Percentiles rank a stretch among this genome's conserved stretches.
phyloP scores from a whole-genome alignment of 768 basidiomycete genomes.

The Kwoniella heveanensis region DNA sequence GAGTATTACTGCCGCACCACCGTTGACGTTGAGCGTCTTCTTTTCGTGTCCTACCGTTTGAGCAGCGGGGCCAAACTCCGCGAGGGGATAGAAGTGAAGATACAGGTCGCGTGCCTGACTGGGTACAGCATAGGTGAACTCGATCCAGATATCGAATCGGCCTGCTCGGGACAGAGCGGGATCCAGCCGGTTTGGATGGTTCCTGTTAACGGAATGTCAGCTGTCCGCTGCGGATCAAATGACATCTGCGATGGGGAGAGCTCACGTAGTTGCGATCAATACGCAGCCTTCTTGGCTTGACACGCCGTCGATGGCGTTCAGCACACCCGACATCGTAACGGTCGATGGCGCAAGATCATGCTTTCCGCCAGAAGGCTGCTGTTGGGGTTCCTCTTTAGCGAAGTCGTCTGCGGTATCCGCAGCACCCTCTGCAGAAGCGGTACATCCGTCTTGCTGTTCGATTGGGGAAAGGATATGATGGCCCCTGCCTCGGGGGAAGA shows the following conservation, averaged over 20 bases:
- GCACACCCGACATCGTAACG: constrained; percentile 49
- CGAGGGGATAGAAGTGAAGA: constrained; percentile 48
- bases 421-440: background rate
- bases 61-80: constrained; percentile 19
- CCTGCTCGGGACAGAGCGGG: constrained; percentile 89
- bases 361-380: background rate
- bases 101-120: constrained; percentile 58
- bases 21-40: constrained; percentile 4
- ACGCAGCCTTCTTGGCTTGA: constrained; percentile 72
- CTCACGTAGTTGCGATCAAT: constrained; percentile 74
- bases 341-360: constrained; percentile 29
- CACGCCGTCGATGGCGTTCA: constrained; percentile 45
- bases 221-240: background rate
- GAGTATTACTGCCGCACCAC: constrained; percentile 10
- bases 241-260: constrained; percentile 38
- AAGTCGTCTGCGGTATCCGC: constrained; percentile 6
- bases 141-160: constrained; percentile 81
- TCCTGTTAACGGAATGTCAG: constrained; percentile 59
- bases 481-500: constrained; percentile 28
- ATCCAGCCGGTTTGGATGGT: constrained; percentile 86
- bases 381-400: background rate
- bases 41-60: background rate
- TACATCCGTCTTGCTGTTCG: constrained; percentile 15
- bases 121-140: constrained; percentile 76
- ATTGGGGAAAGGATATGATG: background rate